Conservation (phyloP, 2,329 filamentous ascomycete species). For the Leptosphaerulina australis region DNA sequence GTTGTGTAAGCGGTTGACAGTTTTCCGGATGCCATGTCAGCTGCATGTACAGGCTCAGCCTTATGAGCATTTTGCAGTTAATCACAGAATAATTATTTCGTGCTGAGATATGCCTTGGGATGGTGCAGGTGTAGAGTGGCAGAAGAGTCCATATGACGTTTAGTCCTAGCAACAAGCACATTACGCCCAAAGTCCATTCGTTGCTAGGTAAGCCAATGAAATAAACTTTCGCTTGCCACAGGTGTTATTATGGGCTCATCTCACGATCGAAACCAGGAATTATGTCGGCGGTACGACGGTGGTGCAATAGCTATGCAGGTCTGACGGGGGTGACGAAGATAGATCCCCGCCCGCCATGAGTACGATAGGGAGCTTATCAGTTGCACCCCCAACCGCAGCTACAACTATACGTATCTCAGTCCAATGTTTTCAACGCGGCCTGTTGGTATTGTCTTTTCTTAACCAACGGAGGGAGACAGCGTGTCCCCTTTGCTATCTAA, state of each 20-base stretch:
- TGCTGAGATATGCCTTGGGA: background rate
- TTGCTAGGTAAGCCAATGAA: background rate
- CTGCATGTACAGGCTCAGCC: slow-evolving; percentile 4
- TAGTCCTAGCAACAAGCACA: background rate
- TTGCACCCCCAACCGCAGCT: slow-evolving; percentile 4
- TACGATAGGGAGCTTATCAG: slow-evolving; percentile 13
- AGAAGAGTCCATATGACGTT: background rate
- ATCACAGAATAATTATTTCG: background rate
- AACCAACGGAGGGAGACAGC: slow-evolving; percentile 2
- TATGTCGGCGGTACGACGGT: slow-evolving; percentile 14
- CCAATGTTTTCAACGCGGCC: background rate
- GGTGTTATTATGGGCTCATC: slow-evolving; percentile 22
- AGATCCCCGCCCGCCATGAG: background rate
- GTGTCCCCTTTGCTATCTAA: background rate
- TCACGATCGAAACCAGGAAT: slow-evolving; percentile 21
- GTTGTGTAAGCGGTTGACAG: background rate
- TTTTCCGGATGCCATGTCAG: background rate
- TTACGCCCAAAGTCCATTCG: background rate
- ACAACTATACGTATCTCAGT: slow-evolving; percentile 6
- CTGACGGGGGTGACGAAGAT: background rate
- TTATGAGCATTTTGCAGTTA: background rate
- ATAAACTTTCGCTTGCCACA: background rate
- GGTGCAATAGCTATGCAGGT: slow-evolving; percentile 6
- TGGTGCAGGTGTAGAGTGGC: background rate
- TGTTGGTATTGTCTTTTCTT: background rate